A percentile compares a stretch with the other conserved stretches of the same genome.
These are phyloP conservation scores for Penstemon eatonii DNA, from an alignment of 257 asterid species.

Conservation along the genomic window DNA sequence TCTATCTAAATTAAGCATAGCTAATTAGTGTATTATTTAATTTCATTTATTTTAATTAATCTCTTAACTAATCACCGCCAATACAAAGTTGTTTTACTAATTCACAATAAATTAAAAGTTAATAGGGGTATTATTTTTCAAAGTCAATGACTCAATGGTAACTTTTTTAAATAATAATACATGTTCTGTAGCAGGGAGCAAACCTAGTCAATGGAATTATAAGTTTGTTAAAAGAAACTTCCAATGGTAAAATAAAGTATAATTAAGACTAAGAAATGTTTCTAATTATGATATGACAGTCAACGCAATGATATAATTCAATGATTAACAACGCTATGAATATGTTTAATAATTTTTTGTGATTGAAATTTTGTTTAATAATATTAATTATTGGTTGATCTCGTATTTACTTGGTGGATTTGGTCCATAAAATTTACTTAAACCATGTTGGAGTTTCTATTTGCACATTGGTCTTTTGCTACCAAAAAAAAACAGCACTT, in stretches of 20 bases:
- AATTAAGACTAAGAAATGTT: background rate
- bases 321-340: background rate
- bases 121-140: background rate
- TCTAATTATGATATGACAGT: background rate
- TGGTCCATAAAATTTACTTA: background rate
- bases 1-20: background rate
- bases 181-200: constrained; percentile 16
- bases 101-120: background rate
- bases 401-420: background rate
- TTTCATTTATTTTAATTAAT: background rate
- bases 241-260: background rate
- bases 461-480: background rate
- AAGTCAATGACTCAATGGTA: background rate
- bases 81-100: constrained; percentile 1
- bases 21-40: background rate
- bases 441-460: background rate
- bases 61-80: constrained; percentile 12
- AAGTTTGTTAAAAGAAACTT: background rate
- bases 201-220: background rate
- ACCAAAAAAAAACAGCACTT: background rate
- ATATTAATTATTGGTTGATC: background rate
- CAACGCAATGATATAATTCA: background rate
- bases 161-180: background rate
- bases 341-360: background rate
- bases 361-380: no score